A percentile compares a stretch with the other conserved stretches of the same genome.
phyloP scores from a whole-genome alignment of 2,329 filamentous ascomycete genomes.

The Bimuria novae-zelandiae region DNA sequence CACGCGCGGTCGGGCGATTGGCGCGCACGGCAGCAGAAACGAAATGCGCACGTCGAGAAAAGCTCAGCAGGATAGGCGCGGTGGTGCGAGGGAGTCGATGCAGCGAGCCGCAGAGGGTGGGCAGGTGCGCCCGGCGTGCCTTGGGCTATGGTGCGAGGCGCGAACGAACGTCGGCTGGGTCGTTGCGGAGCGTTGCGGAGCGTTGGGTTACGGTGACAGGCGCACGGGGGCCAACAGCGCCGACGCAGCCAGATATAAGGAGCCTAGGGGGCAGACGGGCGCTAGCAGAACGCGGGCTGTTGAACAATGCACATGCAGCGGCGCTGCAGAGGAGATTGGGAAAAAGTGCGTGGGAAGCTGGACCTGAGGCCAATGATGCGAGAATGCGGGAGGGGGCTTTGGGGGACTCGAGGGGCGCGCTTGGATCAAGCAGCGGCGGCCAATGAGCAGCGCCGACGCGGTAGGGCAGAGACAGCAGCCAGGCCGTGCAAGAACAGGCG shows the following conservation, averaged over 20 bases:
- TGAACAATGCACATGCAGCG: constrained; percentile 34
- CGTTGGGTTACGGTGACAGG: constrained; percentile 9
- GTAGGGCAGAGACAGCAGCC: constrained; percentile 20
- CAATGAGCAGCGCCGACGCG: constrained; percentile 1
- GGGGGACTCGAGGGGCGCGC: constrained; percentile 28
- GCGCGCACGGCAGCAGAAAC: constrained; percentile 24
- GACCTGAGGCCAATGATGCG: constrained; percentile 34
- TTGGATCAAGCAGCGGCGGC: background rate
- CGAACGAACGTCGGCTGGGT: background rate
- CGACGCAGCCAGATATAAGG: constrained; percentile 12
- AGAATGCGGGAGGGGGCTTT: constrained; percentile 27
- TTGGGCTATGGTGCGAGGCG: constrained; percentile 11
- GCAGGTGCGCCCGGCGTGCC: constrained; percentile 4
- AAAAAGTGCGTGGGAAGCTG: constrained; percentile 20
- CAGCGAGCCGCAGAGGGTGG: constrained; percentile 14
- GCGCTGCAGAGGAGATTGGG: constrained; percentile 22
- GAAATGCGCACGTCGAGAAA: constrained; percentile 14
- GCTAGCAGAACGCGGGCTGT: constrained; percentile 27
- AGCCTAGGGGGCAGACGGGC: constrained; percentile 22
- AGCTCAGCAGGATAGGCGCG: constrained; percentile 18
- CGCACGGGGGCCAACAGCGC: constrained; percentile 5
- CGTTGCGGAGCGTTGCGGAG: constrained; percentile 11
- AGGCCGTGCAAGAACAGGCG: constrained; percentile 5
- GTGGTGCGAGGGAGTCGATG: constrained; percentile 15
- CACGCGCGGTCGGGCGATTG: constrained; percentile 28